Evolutionary conservation across 2,329 filamentous ascomycete genomes (phyloP), one percentile per base, ranked within the genome.

Genomic region (Mycosphaerelloides madeirae): DNA sequence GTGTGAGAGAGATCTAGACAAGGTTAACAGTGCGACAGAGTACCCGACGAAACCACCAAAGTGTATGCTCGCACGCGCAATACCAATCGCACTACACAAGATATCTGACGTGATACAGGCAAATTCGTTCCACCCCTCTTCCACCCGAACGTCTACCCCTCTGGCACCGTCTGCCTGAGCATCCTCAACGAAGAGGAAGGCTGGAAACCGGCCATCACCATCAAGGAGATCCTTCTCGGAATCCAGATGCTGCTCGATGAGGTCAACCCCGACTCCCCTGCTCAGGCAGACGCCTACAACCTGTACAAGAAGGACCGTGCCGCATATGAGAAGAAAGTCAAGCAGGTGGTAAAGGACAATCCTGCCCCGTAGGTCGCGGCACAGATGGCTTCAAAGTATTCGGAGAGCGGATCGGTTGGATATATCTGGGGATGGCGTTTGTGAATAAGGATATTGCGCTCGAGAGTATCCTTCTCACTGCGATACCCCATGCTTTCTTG

Each of bases 21-120:
- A 40, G 29, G 38, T 47, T 55, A 47, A 55, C 45, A 4, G 2
- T 31, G 35, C 25, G 53, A 53, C 60, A 95, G 93, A 98, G 63
- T 98, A 98, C 67, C 93, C 93, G 13, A 98, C 94, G 40, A 98
- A 98, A 69, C 93, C 93, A 25, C 93, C 93, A 1, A 98, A 98
- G 72, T 98, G 93, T 95, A 80, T 68, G 84, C 72, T 35, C 13
- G 8, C 39, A 29, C 15, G 14, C 6, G 13, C 41, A 22, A 20
- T 13, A 29, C 9, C 20, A 16, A 38, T 25, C 22, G 22, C 22
- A 5, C 9, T 9, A 25, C 12, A 18, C n/a, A 13, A 16, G 25
- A 48, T 56, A 53, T 43, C 52, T 50, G 29, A 54, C 35, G 16
- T 42, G 33, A 36, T 49, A 35, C 57, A 95, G 90, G 90, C 82